Evolutionary conservation across 2,329 filamentous ascomycete genomes (phyloP), one percentile per base, ranked within the genome.

Genomic region (Claviceps sp.): DNA sequence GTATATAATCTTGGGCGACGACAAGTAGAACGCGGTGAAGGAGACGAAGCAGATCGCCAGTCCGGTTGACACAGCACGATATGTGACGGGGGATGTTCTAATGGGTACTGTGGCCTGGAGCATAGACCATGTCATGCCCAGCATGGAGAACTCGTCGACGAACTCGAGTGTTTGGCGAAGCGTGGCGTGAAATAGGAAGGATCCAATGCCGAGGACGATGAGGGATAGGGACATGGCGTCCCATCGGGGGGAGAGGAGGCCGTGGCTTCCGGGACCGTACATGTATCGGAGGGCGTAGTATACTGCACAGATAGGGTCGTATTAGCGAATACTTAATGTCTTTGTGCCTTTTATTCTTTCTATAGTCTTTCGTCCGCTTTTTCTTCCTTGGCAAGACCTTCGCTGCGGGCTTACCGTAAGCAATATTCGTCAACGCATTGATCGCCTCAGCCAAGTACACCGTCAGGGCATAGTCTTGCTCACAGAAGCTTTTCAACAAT

Each of bases 71-170:
- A 69, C 62, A 48, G 61, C 37, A 5, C 56, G 60, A 34, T 55
- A 53, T n/a, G 64, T 63, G 2, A 62, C 50, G 5, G 67, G 62
- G 5, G 72, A 63, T 26, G 73, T 70, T 45, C 72, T 66, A 38
- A 69, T 66, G 11, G 71, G 72, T 51, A 72, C 68, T 3, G 74
- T 62, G 48, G 72, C 71, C 47, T 78, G 74, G 4, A 81, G 65
- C 51, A 81, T 68, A 0, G 75, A 67, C 54, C 72, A 75, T 22
- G 70, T 71, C 5, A 79, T 69, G 11, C 76, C 63, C 37, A 80
- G 70, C 78, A 80, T 81, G 51, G 75, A 74, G n/a, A 81, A 64
- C 57, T 82, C 78, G 56, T 81, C 78, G 55, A 69, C 71, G 54
- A 72, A 72, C 55, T 75, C 67, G 5, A 70, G 60, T 1, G 60